Evolutionary conservation across 228 moss, liverwort and hornwort genomes (phyloP), one percentile per base, ranked within the genome.

Genomic region (Sphagnum magellanicum): DNA sequence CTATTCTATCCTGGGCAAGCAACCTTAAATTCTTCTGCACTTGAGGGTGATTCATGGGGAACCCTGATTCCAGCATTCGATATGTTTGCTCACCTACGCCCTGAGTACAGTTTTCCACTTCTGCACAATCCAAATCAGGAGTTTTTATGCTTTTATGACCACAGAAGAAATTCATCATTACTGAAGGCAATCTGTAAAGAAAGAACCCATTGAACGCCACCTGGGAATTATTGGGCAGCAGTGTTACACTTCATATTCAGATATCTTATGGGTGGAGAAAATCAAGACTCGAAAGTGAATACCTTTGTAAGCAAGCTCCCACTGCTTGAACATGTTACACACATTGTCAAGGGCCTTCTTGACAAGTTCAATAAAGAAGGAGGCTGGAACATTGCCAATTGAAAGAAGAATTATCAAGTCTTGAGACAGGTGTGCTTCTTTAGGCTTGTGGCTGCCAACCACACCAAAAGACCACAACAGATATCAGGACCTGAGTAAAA

Each of bases 321-420:
- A 70, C 32, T 68, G 57, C 51, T 52, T 84, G 68, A 79, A 75
- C 72, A 84, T 73, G 63, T 64, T 74, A 55, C 66, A 67, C 65
- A 84, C 68, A 68, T 72, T 73, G 61, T 76, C 72, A 49, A 84
- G 58, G 49, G 79, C 81, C 71, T 64, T 75, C 68, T 79, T 71
- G 9, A 82, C 67, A 65, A 81, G 84, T 59, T 72, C 71, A 68
- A 84, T 67, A 70, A 88, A 88, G 70, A 79, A 84, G 13, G 79
- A 77, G 75, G 77, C 61, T 55, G 81, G 84, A 67, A 84, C 82
- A 58, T 66, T 72, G 69, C 84, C 77, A 53, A 81, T 81, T n/a
- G 84, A 75, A 50, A 88, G 74, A 61, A 88, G 84, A 61, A 84
- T 74, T 57, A 88, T 84, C 75, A 88, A 75, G 71, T 84, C 84